These are phyloP conservation scores for Sanghuangporus baumii DNA, from an alignment of 1,284 basidiomycete species.

Conservation along the genomic window DNA sequence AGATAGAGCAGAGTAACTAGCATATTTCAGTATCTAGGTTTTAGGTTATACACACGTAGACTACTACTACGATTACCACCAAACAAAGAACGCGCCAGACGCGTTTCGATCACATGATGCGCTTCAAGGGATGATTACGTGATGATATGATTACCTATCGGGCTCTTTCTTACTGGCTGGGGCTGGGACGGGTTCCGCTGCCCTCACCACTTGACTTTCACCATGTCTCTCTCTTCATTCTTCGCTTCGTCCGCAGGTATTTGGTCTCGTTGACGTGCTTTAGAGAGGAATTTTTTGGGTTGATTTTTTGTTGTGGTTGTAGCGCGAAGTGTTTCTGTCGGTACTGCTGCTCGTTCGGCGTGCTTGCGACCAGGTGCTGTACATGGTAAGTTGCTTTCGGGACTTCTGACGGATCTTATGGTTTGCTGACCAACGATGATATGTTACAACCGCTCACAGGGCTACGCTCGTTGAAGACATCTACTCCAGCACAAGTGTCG, in stretches of 20 bases:
- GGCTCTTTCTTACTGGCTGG: not conserved
- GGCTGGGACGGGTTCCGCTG: not conserved
- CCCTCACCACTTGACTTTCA: not conserved
- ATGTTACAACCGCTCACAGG: slow-evolving; percentile 28
- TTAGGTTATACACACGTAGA: no score
- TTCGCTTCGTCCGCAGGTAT: slow-evolving; percentile 12
- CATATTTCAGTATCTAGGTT: no score
- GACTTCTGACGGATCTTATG: no score
- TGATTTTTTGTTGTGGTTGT: not conserved
- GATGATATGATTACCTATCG: not conserved
- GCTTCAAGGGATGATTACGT: not conserved
- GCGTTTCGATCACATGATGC: not conserved
- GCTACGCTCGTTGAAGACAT: slow-evolving; percentile 51
- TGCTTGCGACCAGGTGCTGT: slow-evolving; percentile 3
- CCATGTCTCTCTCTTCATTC: slow-evolving; percentile 11
- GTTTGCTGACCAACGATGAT: not conserved
- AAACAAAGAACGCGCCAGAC: not conserved
- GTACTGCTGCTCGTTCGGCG: slow-evolving; percentile 1
- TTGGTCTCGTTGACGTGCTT: not conserved
- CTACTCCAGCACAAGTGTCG: slow-evolving; percentile 33
- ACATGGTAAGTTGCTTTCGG: slow-evolving; percentile 2
- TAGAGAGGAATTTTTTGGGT: not conserved
- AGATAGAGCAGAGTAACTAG: not conserved
- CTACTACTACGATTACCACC: no score
- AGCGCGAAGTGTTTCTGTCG: not conserved